These are phyloP conservation scores for Epichloe sp. DNA, from an alignment of 2,329 filamentous ascomycete species.

Conservation along the genomic window DNA sequence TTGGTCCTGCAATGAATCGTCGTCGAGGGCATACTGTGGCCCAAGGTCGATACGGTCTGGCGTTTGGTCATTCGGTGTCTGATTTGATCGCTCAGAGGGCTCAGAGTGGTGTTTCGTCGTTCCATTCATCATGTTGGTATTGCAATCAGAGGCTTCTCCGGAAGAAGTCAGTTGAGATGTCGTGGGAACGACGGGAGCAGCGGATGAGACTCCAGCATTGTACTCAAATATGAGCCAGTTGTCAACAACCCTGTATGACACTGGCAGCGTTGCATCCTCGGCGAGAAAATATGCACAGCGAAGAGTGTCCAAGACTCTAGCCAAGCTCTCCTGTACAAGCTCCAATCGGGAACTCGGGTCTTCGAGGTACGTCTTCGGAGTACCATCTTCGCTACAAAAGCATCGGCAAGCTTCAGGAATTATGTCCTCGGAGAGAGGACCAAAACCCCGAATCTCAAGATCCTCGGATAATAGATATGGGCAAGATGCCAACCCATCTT, in stretches of 20 bases:
- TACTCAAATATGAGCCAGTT: conserved; percentile 22
- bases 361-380: conserved; percentile 26
- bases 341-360: conserved; percentile 19
- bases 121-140: neutral
- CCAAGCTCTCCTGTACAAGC: conserved; percentile 25
- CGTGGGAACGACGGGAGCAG: neutral
- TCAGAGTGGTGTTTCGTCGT: neutral
- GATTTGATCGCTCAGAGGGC: neutral
- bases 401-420: conserved; percentile 28
- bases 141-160: neutral
- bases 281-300: conserved; percentile 35
- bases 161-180: neutral
- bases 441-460: conserved; percentile 30
- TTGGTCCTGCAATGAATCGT: neutral
- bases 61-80: neutral
- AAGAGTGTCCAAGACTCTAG: conserved; percentile 35
- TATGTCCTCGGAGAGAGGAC: conserved; percentile 25
- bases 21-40: neutral
- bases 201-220: conserved; percentile 6
- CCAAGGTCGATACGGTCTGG: neutral
- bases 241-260: conserved; percentile 18
- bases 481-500: conserved; percentile 24
- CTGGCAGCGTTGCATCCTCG: conserved; percentile 25
- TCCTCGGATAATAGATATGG: conserved; percentile 41
- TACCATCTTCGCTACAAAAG: conserved; percentile 20